Conservation (phyloP, 2,329 filamentous ascomycete genomes). For the Dactylonectria macrodidyma region DNA sequence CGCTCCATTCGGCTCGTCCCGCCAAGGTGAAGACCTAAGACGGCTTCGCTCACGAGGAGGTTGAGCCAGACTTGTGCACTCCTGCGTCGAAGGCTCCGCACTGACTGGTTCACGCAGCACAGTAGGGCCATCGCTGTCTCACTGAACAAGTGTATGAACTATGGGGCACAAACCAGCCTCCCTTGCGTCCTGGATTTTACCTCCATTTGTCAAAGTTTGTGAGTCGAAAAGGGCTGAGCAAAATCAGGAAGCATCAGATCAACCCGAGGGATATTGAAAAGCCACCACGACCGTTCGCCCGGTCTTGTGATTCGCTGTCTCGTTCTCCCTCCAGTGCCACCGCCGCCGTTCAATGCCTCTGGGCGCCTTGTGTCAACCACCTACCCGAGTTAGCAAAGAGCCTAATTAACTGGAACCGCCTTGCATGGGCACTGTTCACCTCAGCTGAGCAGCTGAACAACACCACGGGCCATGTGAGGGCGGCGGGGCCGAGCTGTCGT, state of each 20-base stretch:
- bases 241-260: background rate
- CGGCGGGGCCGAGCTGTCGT: background rate
- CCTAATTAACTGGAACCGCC: background rate
- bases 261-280: background rate
- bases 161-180: background rate
- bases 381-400: background rate
- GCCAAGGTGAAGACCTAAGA: too few relatives aligned
- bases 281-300: background rate
- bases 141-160: background rate
- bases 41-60: background rate
- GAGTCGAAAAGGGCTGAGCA: background rate
- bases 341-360: background rate
- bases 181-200: background rate
- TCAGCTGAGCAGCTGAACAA: background rate
- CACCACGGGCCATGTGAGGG: background rate
- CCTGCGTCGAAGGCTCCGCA: background rate
- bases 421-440: background rate
- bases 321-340: slow-evolving; percentile 7
- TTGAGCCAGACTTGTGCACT: background rate
- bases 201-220: background rate
- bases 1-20: background rate
- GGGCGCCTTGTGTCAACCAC: background rate
- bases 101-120: background rate
- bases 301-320: slow-evolving; percentile 12
- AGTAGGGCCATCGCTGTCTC: background rate